Conservation (phyloP, 805 yeast species). For the Wickerhamiella vanderwaltii region DNA sequence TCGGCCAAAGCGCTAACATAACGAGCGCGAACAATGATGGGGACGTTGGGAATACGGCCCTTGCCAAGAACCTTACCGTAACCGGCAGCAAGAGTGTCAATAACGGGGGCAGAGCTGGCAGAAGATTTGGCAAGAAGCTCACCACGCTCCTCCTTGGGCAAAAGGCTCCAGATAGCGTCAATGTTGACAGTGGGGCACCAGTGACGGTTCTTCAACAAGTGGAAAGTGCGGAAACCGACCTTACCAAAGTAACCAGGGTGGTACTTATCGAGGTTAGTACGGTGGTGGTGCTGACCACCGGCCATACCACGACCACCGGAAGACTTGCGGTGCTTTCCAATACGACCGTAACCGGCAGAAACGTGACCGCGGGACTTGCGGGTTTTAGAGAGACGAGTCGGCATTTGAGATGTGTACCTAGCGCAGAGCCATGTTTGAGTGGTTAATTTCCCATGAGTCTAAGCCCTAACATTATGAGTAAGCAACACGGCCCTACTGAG, state of each 20-base stretch:
- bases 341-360: conserved; percentile 99
- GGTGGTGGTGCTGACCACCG: conserved; percentile 99
- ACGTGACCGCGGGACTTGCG: conserved; percentile 99
- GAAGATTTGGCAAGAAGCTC: conserved; percentile 77
- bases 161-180: conserved; percentile 96
- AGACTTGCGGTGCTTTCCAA: conserved; percentile 99
- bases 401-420: conserved; percentile 52
- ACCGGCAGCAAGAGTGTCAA: conserved; percentile 98
- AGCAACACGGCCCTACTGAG: no score
- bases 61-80: conserved; percentile 99
- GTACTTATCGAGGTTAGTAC: conserved; percentile 99
- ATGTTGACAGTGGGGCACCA: conserved; percentile 98
- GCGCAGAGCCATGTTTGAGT: conserved; percentile 6
- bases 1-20: conserved; percentile 98
- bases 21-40: conserved; percentile 99
- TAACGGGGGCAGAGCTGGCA: conserved; percentile 91
- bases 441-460: conserved; percentile 3
- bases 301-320: conserved; percentile 99
- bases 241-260: conserved; percentile 99
- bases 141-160: conserved; percentile 88
- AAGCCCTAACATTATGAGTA: conserved; percentile 3
- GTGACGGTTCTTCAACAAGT: conserved; percentile 84
- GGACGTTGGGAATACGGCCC: conserved; percentile 96
- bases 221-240: conserved; percentile 99
- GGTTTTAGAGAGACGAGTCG: conserved; percentile 98